These are phyloP conservation scores for Colletotrichum musicola DNA, from an alignment of 2,329 filamentous ascomycete species.

Conservation along the genomic window DNA sequence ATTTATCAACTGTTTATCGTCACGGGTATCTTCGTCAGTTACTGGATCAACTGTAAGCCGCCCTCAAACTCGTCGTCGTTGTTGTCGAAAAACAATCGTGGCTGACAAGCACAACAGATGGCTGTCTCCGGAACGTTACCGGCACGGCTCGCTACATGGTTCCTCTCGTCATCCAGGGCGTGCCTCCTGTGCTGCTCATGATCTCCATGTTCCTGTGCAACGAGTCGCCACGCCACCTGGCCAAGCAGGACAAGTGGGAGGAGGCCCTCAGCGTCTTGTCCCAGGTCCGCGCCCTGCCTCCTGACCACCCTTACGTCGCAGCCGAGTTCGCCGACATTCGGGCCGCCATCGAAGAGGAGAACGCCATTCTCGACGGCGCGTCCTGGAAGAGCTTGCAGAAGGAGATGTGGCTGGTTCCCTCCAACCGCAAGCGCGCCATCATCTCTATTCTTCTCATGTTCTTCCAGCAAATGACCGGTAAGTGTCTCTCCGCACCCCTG, in stretches of 20 bases:
- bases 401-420: conserved; percentile 34
- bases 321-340: conserved; percentile 66
- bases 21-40: conserved; percentile 61
- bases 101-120: conserved; percentile 36
- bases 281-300: conserved; percentile 54
- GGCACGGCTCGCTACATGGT: conserved; percentile 43
- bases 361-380: conserved; percentile 44
- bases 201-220: conserved; percentile 50
- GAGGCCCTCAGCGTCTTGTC: conserved; percentile 53
- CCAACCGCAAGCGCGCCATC: conserved; percentile 34
- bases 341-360: conserved; percentile 67
- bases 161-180: conserved; percentile 57
- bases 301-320: conserved; percentile 55
- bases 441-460: conserved; percentile 35
- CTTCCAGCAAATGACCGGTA: conserved; percentile 39
- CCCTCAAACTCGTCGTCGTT: neutral
- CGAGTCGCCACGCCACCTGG: conserved; percentile 53
- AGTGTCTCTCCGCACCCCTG: neutral
- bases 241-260: conserved; percentile 51
- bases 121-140: conserved; percentile 44
- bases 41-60: conserved; percentile 52
- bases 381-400: conserved; percentile 36
- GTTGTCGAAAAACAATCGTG: too few relatives aligned
- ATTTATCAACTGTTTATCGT: conserved; percentile 65
- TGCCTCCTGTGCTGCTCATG: conserved; percentile 54